Evolutionary conservation across 805 yeast species (phyloP), one percentile per base, ranked within the genome.

Genomic region (Candida sithepensis): DNA sequence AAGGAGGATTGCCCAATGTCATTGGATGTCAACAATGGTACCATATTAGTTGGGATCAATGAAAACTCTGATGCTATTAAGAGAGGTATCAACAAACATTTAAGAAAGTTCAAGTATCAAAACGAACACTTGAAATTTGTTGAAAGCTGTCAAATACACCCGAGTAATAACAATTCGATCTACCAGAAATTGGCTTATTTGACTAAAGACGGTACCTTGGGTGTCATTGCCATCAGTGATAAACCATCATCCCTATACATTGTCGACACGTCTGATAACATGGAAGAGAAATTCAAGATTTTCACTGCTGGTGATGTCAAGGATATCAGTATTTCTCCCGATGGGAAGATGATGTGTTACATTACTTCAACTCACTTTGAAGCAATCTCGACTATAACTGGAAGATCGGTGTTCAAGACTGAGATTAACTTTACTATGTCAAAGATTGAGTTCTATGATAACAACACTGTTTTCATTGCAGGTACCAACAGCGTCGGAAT

Each of bases 1-100:
- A 74, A 79, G 44, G 96, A 88, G 54, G 97, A 91, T 64, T 83
- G 90, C n/a, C 96, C 97, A 10, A 88, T 90, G 60, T 82, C 94
- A 41, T 57, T 92, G 43, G 96, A 83, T 52, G 74, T 77, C 13
- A 70, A 73, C 32, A 67, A 73, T 50, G 74, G 73, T 50, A 59
- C 75, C 18, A 79, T 90, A 16, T 68, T 87, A 41, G 74, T 85
- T 39, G 96, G 96, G 3, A 82, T 90, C 56, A 91, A 91, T 63
- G 89, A 86, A 56, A 75, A 81, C 42, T 66, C 81, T 3, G 73
- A 72, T 41, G 72, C 77, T 54, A 78, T 85, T 59, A 74, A 79
- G 43, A 73, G 73, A 61, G 84, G 82, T 47, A 68, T 73, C 51
- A 88, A 89, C 64, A 78, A 81, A 57, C 91, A 86, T 66, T 65